Base-by-base conservation (phyloP, 257 asterid genomes). In the Jaltomata sinuosa region DNA sequence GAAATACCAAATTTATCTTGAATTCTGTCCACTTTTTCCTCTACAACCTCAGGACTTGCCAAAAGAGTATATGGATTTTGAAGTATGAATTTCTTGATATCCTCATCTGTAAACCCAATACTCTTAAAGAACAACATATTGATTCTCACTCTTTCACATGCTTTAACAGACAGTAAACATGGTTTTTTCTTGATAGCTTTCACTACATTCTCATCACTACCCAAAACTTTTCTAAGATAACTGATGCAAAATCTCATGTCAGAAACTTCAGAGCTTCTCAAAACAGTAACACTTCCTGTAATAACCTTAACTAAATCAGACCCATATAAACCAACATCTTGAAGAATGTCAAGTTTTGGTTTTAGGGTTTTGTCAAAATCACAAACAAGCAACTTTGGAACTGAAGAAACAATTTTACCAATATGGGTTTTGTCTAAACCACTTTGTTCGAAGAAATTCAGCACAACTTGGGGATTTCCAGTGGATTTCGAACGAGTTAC, bases 341-440 rank as follows among this genome's bases (percentile, higher is more conserved):
- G 79, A n/a, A 80, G 79, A 47, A 80, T 21, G 38, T 69, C 31
- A 22, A 79, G 6, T 71, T 69, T 86, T 15, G 89, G 89, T 54
- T 83, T 64, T 16, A 86, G 79, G 83, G 69, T 84, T 79, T 80
- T 84, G 4, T 55, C 80, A 29, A 69, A 80, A 45, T 72, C 78
- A 74, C 40, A 42, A 4, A 36, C 32, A 6, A 86, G 69, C 32
- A 68, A 47, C 19, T 19, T 55, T 2, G 87, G 89, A 3, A 14
- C n/a, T 14, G 79, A 14, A 11, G 89, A 84, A 45, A 79, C 79
- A 71, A 86, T 22, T 27, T 18, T 54, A 79, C 62, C 77, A 11
- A 86, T 68, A 31, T 86, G 83, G 53, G 52, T 14, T 36, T 59
- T 49, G 54, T 80, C 83, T 2, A 86, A 10, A 34, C 87, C 89